These are phyloP conservation scores for Eimeria mitis DNA, from an alignment of 169 alveolate species.

Conservation along the genomic window DNA sequence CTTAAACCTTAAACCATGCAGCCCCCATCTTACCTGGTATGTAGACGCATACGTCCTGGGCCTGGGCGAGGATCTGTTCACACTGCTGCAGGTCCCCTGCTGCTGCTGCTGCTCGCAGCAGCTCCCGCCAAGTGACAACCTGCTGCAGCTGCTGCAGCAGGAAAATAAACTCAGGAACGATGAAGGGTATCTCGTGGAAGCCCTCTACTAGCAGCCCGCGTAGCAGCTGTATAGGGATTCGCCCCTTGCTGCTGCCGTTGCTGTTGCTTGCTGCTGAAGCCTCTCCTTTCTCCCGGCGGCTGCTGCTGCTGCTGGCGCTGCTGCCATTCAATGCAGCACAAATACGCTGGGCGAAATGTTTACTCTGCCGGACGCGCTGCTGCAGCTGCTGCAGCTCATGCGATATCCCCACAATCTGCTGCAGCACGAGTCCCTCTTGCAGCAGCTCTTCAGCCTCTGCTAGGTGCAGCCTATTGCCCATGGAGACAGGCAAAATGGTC, in stretches of 20 bases:
- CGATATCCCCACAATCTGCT: slow-evolving; percentile 73
- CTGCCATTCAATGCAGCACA: slow-evolving; percentile 74
- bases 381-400: slow-evolving; percentile 78
- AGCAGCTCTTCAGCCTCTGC: slow-evolving; percentile 79
- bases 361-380: slow-evolving; percentile 75
- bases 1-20: neutral
- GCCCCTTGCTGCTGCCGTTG: slow-evolving; percentile 48
- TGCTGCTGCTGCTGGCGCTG: slow-evolving; percentile 70
- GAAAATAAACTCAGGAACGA: slow-evolving; percentile 75
- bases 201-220: slow-evolving; percentile 65
- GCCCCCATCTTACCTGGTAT: slow-evolving; percentile 56
- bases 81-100: slow-evolving; percentile 82
- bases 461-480: slow-evolving; percentile 76
- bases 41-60: slow-evolving; percentile 78
- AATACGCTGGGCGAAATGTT: slow-evolving; percentile 62
- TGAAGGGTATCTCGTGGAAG: slow-evolving; percentile 51
- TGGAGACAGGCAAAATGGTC: slow-evolving; percentile 50
- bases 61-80: slow-evolving; percentile 78
- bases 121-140: slow-evolving; percentile 80
- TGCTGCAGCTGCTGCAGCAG: slow-evolving; percentile 83
- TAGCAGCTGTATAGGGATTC: slow-evolving; percentile 75
- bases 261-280: slow-evolving; percentile 24
- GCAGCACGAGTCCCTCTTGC: slow-evolving; percentile 80
- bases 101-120: slow-evolving; percentile 79
- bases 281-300: slow-evolving; percentile 58